These are phyloP conservation scores for Spirogloea muscicola DNA, from an alignment of 139 green algal genomes.

Conservation along the genomic window DNA sequence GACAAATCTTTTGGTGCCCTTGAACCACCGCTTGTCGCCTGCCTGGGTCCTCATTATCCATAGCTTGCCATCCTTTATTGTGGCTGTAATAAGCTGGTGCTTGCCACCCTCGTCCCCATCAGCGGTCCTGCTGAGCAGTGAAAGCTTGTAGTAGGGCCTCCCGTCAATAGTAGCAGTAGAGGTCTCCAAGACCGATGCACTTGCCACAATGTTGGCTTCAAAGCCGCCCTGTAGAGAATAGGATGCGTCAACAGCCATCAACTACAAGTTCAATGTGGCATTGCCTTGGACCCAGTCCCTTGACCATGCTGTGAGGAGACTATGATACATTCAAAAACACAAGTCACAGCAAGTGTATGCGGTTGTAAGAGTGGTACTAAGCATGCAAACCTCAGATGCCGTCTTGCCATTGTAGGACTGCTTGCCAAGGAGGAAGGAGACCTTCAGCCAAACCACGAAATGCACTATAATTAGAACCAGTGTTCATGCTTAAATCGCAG, in stretches of 20 bases:
- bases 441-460: no score
- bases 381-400: constrained; percentile 54
- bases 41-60: constrained; percentile 81
- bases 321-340: no score
- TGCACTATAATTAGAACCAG: no score
- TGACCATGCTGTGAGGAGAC: no score
- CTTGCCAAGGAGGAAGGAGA: constrained; percentile 38
- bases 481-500: no score
- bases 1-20: constrained; percentile 73
- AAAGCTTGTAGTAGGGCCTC: constrained; percentile 93
- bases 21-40: constrained; percentile 96
- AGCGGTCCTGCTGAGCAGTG: constrained; percentile 73
- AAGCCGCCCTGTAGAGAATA: constrained; percentile 88
- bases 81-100: constrained; percentile 89
- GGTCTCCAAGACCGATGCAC: constrained; percentile 77
- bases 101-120: constrained; percentile 95
- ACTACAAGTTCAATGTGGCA: no score
- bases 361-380: no score
- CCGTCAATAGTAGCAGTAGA: constrained; percentile 84
- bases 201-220: constrained; percentile 70
- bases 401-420: constrained; percentile 62
- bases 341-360: no score
- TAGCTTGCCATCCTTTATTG: constrained; percentile 80
- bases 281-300: no score
- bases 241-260: no score